Evolutionary conservation across 352 stramenopile genomes (phyloP), one percentile per base, ranked within the genome.

Genomic region (Elongisporangium senticosum): DNA sequence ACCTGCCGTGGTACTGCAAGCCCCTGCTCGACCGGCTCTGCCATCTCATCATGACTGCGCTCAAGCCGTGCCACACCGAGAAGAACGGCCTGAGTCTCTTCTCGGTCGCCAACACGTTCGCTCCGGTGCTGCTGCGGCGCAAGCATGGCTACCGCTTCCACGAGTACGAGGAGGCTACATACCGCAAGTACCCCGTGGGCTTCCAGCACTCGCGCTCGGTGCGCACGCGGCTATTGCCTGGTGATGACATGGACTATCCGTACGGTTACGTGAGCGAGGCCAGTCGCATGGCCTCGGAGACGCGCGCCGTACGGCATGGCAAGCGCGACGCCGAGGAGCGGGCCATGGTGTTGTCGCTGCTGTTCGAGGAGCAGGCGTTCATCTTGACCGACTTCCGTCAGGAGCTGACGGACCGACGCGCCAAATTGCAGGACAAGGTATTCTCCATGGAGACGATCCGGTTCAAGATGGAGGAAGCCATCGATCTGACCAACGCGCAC

Each of bases 1-100:
- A 94, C 51, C 62, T 94, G 19, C 84, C 84, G 55, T 94, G 84
- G 84, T 89, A 71, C 55, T 77, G 68, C 68, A 92, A 92, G 60
- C 84, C 84, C 23, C 60, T 92, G 23, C 61, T 92, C 13, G 84
- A 94, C 56, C 72, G 83, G 0, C 59, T 94, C 4, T 88, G 80
- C 24, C 79, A 89, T 61, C 68, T 89, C 56, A 59, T 89, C 1
- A 72, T 73, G 50, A 80, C 80, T 20, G 79, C 79, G 11, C 64
- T 94, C 6, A 58, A 79, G n/a, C 84, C 84, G 4, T 63, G 56
- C 2, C 77, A 89, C 50, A 69, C 77, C 2, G 55, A 84, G 50
- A 86, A 87, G 64, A 92, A 87, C 58, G 84, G 84, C 0, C 64
- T 92, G 39, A 89, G 59, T 13, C 59, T 86, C n/a, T 87, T 86